Evolutionary conservation across 106 monocot genomes (phyloP), one percentile per base, ranked within the genome.

Genomic region (Alisma plantagoaquatica): DNA sequence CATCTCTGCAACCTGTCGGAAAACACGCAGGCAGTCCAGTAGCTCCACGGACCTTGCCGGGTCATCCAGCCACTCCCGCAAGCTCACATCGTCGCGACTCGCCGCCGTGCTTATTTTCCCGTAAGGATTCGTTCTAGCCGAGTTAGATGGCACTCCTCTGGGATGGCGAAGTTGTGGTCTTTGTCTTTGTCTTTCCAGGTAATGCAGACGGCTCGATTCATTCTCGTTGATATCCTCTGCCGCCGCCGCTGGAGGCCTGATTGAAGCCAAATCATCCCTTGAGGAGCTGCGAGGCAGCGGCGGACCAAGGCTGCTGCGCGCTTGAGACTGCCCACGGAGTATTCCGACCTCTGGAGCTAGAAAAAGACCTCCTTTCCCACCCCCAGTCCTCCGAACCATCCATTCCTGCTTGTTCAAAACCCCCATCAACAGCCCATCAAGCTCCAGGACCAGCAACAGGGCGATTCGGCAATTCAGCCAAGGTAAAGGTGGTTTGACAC

Each of bases 61-160:
- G 23, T 49, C 53, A 52, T 98, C 98, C 32, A 98, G 61, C 98
- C 98, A 98, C 47, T 84, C 78, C 24, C 98, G 60, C 21, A 98
- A 49, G 60, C 98, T 98, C 4, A 82, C 27, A 25, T 78, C 73
- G 11, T 27, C 49, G 17, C 35, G 9, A 38, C 35, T 38, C 9
- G 9, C 14, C 35, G 6, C 14, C 35, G 6, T 38, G 35, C n/a
- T 38, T 38, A 38, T 14, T 38, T 38, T 14, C 14, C 9, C 9
- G 35, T 38, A 38, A 14, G 14, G 35, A 6, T 38, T n/a, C n/a
- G n/a, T n/a, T n/a, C n/a, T n/a, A n/a, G n/a, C n/a, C n/a, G n/a
- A n/a, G n/a, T n/a, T n/a, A n/a, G n/a, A n/a, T n/a, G n/a, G n/a
- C n/a, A n/a, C n/a, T n/a, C n/a, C n/a, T n/a, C n/a, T n/a, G n/a